Conservation (phyloP, 2,329 filamentous ascomycete genomes). For the Exophiala viscosa region DNA sequence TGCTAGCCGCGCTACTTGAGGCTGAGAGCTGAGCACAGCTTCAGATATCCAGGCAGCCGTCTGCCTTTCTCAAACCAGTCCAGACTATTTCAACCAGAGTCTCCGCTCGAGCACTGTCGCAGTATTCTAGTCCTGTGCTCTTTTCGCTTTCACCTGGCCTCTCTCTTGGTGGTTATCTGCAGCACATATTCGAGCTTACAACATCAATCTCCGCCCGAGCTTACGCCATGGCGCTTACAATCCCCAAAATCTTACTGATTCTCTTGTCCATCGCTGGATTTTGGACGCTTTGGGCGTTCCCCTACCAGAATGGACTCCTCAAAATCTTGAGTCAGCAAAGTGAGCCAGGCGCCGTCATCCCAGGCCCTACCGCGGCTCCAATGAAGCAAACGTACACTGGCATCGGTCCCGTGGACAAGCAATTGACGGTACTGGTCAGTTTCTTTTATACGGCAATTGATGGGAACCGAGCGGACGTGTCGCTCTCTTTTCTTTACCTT, state of each 20-base stretch:
- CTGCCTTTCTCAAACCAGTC: no score
- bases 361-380: constrained; percentile 28
- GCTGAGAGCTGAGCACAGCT: no score
- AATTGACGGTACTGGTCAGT: constrained; percentile 29
- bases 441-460: constrained; percentile 43
- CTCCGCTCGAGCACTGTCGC: no score
- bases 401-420: constrained; percentile 27
- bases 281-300: constrained; percentile 29
- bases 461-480: constrained; percentile 35
- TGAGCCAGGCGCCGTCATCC: constrained; percentile 28
- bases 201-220: background rate
- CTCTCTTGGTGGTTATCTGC: no score
- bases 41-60: no score
- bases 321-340: constrained; percentile 24
- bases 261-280: constrained; percentile 22
- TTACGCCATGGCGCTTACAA: constrained; percentile 10
- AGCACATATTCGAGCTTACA: background rate
- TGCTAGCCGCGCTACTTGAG: no score
- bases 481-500: constrained; percentile 38
- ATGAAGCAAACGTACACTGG: constrained; percentile 31
- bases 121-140: no score
- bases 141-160: no score
- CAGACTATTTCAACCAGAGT: no score
- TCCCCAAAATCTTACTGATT: constrained; percentile 14
- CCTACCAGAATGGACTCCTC: constrained; percentile 29